These are phyloP conservation scores for rapeseed (Brassica napus) DNA, from an alignment of 345 rosid genomes.

Conservation along the genomic window DNA sequence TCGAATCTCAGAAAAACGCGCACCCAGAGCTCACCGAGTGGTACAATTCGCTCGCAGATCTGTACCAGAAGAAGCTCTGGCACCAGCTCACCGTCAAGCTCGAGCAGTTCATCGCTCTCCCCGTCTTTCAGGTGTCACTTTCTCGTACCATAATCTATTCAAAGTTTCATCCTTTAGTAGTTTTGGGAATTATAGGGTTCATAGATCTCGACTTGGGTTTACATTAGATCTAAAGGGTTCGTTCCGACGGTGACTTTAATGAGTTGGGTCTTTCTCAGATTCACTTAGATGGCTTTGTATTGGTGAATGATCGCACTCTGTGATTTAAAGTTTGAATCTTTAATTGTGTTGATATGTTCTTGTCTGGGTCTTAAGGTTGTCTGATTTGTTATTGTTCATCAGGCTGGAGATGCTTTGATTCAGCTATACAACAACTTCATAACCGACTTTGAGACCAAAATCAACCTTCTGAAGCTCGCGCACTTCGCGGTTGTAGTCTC, in stretches of 20 bases:
- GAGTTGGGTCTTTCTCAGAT: background rate
- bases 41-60: conserved; percentile 51
- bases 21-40: background rate
- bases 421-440: conserved; percentile 89
- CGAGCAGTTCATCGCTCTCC: conserved; percentile 82
- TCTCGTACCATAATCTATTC: background rate
- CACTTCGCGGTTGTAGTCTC: conserved; percentile 93
- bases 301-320: background rate
- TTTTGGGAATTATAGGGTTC: background rate
- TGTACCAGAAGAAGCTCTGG: conserved; percentile 97
- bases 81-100: conserved; percentile 97
- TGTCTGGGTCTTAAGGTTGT: conserved; percentile 9
- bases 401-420: conserved; percentile 92
- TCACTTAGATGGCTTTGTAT: background rate
- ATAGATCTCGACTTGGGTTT: background rate
- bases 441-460: conserved; percentile 92
- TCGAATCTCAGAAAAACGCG: conserved; percentile 41
- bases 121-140: background rate
- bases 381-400: conserved; percentile 11
- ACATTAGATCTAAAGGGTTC: background rate
- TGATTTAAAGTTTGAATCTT: background rate
- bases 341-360: conserved; percentile 17
- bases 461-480: conserved; percentile 94
- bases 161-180: background rate
- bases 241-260: background rate